phyloP scores from a whole-genome alignment of 148 eudicot genomes.

The Heliosperma pusillum region DNA sequence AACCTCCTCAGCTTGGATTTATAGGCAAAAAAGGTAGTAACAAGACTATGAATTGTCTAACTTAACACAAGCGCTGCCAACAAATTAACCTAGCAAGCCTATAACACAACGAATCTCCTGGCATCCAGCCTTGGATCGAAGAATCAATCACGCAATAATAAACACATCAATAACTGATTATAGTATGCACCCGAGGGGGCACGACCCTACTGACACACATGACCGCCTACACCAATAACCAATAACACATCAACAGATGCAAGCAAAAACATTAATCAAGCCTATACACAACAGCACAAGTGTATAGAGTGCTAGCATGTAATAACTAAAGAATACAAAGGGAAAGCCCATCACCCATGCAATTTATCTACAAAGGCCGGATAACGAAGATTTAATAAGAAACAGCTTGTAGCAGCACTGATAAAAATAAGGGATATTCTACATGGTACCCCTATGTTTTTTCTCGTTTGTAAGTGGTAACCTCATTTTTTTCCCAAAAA shows the following conservation, averaged over 20 bases:
- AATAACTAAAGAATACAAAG: no score
- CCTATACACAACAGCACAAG: neutral
- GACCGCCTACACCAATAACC: neutral
- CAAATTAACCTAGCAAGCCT: neutral
- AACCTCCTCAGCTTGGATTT: conserved; percentile 42
- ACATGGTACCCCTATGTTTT: no score
- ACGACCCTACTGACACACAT: neutral
- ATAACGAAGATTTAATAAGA: no score
- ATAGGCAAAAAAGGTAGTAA: neutral
- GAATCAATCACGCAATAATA: neutral
- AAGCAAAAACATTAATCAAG: neutral
- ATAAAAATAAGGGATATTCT: no score
- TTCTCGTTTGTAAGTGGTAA: no score
- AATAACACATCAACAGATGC: neutral
- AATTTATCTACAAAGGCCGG: no score
- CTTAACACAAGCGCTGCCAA: neutral
- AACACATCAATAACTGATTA: no score
- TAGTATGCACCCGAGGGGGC: no score
- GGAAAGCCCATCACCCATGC: no score
- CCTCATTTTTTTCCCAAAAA: no score
- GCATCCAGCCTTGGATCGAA: neutral
- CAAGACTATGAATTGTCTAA: neutral
- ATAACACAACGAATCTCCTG: neutral
- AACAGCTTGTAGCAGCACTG: no score
- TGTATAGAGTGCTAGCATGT: neutral